Evolutionary conservation across 805 yeast genomes (phyloP), one percentile per base, ranked within the genome.

Genomic region (Dipodascus geniculatus): DNA sequence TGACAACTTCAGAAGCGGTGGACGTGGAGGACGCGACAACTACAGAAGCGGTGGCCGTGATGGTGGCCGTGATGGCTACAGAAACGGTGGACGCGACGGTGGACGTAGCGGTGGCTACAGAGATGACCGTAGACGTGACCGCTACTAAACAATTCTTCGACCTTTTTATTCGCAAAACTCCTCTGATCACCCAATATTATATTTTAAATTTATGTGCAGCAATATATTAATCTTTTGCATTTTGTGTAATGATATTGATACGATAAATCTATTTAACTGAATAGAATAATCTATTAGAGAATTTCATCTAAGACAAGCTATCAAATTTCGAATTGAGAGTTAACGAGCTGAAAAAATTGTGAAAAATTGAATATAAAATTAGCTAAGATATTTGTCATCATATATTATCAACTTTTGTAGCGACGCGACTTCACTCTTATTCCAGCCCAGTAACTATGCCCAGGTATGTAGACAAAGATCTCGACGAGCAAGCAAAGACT

Each of bases 21-120:
- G 58, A 22, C 20, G 55, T 24, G 60, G 57, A n/a, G 58, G 63
- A 22, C 50, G 76, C 58, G 69, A 73, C 53, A 64, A 65, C 56
- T 67, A 71, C 55, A 69, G 74, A 55, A 68, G 73, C 56, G 77
- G 80, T 53, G 71, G 75, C 50, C 65, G 74, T 54, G 73, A 77
- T 54, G 73, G 75, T 54, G 55, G 48, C 48, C 53, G 60, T 22
- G 62, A 65, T 49, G 61, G 63, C 2, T 53, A 53, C 22, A 60
- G 68, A 24, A 71, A 73, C 22, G 59, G 57, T 28, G 57, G 58
- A 54, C 54, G 57, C 17, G 66, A 65, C 35, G 57, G 57, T 23
- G 54, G 59, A 44, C 60, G 64, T 23, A 57, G 59, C 48, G 49
- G 55, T 38, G 51, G 65, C 49, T 61, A 66, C 35, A 57, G 63